These are phyloP conservation scores for Penicillium sp. DNA, from an alignment of 2,329 filamentous ascomycete genomes.

Conservation along the genomic window DNA sequence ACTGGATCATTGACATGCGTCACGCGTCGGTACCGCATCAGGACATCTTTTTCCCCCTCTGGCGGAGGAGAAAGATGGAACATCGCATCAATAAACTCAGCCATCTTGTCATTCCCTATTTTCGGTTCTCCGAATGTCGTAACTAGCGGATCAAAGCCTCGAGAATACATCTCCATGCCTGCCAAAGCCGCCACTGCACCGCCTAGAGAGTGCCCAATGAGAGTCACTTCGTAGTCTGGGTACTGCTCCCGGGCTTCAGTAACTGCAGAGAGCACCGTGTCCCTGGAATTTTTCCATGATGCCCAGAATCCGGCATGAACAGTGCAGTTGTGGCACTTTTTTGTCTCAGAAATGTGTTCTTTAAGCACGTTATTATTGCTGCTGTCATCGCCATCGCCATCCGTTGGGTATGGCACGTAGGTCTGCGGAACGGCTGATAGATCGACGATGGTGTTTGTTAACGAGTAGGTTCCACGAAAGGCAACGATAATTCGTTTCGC, in stretches of 20 bases:
- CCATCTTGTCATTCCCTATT: slow-evolving; percentile 53
- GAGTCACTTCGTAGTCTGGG: slow-evolving; percentile 67
- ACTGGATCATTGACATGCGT: slow-evolving; percentile 87
- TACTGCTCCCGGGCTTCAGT: slow-evolving; percentile 56
- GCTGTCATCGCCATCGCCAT: slow-evolving; percentile 39
- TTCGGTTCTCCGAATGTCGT: slow-evolving; percentile 92
- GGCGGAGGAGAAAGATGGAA: slow-evolving; percentile 39
- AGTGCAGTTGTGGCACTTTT: slow-evolving; percentile 77
- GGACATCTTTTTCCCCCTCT: not conserved
- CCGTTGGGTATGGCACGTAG: slow-evolving; percentile 78
- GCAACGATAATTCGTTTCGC: slow-evolving; percentile 71
- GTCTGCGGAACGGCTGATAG: slow-evolving; percentile 83
- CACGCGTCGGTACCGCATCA: slow-evolving; percentile 63
- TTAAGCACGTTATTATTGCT: slow-evolving; percentile 22
- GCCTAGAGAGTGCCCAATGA: slow-evolving; percentile 88
- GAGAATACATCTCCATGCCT: slow-evolving; percentile 70
- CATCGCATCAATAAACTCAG: slow-evolving; percentile 50
- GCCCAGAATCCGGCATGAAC: slow-evolving; percentile 87
- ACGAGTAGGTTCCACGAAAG: slow-evolving; percentile 90
- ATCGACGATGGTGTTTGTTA: slow-evolving; percentile 87
- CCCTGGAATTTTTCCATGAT: slow-evolving; percentile 75
- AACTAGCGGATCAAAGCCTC: slow-evolving; percentile 71
- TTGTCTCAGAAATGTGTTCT: slow-evolving; percentile 27
- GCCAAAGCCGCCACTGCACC: slow-evolving; percentile 88
- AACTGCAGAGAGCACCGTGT: slow-evolving; percentile 65